Evolutionary conservation across 805 yeast genomes (phyloP), one percentile per base, ranked within the genome.

Genomic region (Teunomyces funiuensis): DNA sequence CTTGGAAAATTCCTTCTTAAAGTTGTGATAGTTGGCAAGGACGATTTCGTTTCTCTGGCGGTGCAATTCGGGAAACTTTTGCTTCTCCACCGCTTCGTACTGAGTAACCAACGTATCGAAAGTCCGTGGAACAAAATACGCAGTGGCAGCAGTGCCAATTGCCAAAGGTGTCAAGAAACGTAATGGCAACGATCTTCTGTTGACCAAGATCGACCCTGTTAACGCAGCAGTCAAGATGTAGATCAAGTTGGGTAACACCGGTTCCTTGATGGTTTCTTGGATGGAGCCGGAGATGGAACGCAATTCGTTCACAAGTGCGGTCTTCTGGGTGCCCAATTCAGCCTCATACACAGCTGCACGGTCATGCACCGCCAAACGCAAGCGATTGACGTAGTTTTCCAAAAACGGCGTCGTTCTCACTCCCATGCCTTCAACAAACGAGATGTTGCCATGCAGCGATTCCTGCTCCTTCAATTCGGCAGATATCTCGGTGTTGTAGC

Each of bases 141-240:
- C 65, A 13, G 66, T 65, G 15, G 65, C 49, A n/a, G 54, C 62
- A 11, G 69, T 56, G 23, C 82, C 85, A 47, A 79, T 70, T 0
- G 68, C 37, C 11, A 75, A 38, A 1, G 87, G 86, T 3, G 78
- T 61, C 3, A 73, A 25, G 46, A 79, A 76, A 48, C 87, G 69
- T 5, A 73, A 27, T 1, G 79, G 77, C 7, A 79, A 56, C 1
- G 73, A 52, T 49, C 76, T 68, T 46, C 66, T 73, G 43, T 71
- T 68, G 11, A 69, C 77, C 25, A 77, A 45, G 42, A 82, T 75
- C 2, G 85, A 78, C 9, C 85, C 84, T 2, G 79, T 53, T 46
- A 82, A 71, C 3, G 82, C 61, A 5, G 74, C 66, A 0, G 85
- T 79, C 28, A 82, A 60, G 5, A 80, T 75, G 51, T 77, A 75